These are phyloP conservation scores for Guadua angustifolia DNA, from an alignment of 176 grass and related monocot genomes.

Conservation along the genomic window DNA sequence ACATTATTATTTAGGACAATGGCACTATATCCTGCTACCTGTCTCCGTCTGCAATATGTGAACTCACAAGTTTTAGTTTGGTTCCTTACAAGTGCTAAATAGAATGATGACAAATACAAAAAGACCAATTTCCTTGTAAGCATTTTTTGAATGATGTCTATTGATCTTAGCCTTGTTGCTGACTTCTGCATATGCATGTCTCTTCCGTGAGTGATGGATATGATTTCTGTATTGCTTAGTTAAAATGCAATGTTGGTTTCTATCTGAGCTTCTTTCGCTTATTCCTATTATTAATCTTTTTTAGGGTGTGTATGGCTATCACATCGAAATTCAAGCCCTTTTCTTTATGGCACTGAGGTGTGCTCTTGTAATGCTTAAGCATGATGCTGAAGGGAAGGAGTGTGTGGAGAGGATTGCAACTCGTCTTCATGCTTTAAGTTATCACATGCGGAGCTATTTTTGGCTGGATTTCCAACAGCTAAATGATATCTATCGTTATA, in stretches of 20 bases:
- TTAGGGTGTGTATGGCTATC: slow-evolving; percentile 78
- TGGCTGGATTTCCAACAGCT: slow-evolving; percentile 85
- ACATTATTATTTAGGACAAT: neutral
- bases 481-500: slow-evolving; percentile 82
- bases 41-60: neutral
- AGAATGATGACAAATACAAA: slow-evolving; percentile 10
- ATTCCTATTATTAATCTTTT: slow-evolving; percentile 1
- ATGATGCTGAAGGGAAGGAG: slow-evolving; percentile 73
- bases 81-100: neutral
- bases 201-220: neutral
- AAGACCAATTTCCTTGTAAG: slow-evolving; percentile 6
- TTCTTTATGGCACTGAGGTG: slow-evolving; percentile 82
- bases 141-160: slow-evolving; percentile 7
- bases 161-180: neutral
- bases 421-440: slow-evolving; percentile 81
- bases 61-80: neutral
- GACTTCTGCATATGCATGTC: slow-evolving; percentile 13
- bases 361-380: slow-evolving; percentile 69
- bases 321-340: slow-evolving; percentile 78
- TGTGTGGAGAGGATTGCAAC: slow-evolving; percentile 66
- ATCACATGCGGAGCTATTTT: slow-evolving; percentile 86
- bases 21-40: neutral
- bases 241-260: slow-evolving; percentile 13
- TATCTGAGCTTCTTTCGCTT: slow-evolving; percentile 21
- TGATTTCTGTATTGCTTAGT: neutral